Percentiles rank a stretch among this genome's conserved stretches.
These are phyloP conservation scores for Penicillium egyptiacum DNA, from an alignment of 495 filamentous ascomycete species.

Conservation along the genomic window DNA sequence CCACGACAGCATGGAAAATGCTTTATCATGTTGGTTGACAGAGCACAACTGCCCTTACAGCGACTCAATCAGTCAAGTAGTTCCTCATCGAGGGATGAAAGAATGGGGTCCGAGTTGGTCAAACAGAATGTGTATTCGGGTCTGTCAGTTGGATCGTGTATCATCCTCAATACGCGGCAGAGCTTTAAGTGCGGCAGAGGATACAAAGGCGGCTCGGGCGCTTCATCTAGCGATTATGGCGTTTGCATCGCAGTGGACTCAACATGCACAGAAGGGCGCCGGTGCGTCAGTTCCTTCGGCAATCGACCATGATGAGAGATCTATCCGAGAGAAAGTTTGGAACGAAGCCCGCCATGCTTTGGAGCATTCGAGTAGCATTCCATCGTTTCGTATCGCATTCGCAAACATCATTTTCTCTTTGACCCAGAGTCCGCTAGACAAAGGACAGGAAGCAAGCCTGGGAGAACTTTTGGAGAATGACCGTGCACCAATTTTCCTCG, in stretches of 20 bases:
- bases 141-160: slow-evolving; percentile 42
- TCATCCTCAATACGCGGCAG: slow-evolving; percentile 29
- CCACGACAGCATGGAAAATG: slow-evolving; percentile 50
- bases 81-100: slow-evolving; percentile 11
- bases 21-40: slow-evolving; percentile 48
- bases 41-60: slow-evolving; percentile 49
- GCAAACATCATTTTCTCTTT: slow-evolving; percentile 49
- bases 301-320: slow-evolving; percentile 30
- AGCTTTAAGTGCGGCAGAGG: slow-evolving; percentile 34
- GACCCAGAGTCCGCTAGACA: slow-evolving; percentile 40
- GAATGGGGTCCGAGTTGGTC: slow-evolving; percentile 45
- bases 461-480: slow-evolving; percentile 39
- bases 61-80: slow-evolving; percentile 7
- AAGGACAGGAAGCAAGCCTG: slow-evolving; percentile 17
- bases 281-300: slow-evolving; percentile 5
- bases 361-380: slow-evolving; percentile 32
- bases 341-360: slow-evolving; percentile 42
- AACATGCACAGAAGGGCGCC: slow-evolving; percentile 25
- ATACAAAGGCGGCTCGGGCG: slow-evolving; percentile 36
- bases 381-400: slow-evolving; percentile 47
- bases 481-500: slow-evolving; percentile 38
- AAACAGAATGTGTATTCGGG: slow-evolving; percentile 46
- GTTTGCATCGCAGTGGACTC: slow-evolving; percentile 50
- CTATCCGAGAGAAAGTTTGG: slow-evolving; percentile 44
- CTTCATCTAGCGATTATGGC: slow-evolving; percentile 46